Base-by-base conservation (phyloP, 768 basidiomycete genomes). In the Mycena rosella region DNA sequence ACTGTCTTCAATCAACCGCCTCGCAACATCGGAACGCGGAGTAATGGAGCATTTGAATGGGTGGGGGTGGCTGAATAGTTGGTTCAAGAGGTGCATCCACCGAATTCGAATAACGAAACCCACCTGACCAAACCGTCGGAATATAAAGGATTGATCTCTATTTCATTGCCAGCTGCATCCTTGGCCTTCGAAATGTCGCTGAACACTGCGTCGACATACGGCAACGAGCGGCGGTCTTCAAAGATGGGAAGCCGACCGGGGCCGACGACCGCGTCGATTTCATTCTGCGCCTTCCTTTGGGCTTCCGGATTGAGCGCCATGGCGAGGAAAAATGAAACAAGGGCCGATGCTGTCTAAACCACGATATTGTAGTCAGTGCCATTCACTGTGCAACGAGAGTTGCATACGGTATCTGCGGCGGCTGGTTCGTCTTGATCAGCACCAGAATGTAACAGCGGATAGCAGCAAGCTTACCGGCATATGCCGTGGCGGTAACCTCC, bases 81-180 rank as follows among this genome's bases (percentile, higher is more conserved):
- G 15, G 3, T 10, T 38, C 38, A 38, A 14, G 13, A 36, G n/a
- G n/a, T 5, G 26, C 44, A 63, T 44, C 36, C 15, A 38, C 38
- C 26, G 44, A 55, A 63, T 17, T n/a, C 3, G 0, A 38, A 48
- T 6, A 10, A 8, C 13, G 3, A 6, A 17, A 29, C 30, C 26
- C 13, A 63, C 62, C 62, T 63, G 42, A 63, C 54, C 17, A 47
- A 5, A 0, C 29, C 53, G 27, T 63, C 62, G 24, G 54, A 24
- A 44, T 34, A 56, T 24, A 9, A 22, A 6, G 22, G 22, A 18
- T 63, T 17, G 6, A 63, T 63, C 27, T 63, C 53, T 1, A 87
- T 40, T 72, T 89, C 88, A 51, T 89, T 87, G 65, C 87, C 86
- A 0, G 87, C 77, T 1, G 78, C 76, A 15, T 82, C 60, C 60